Conservation (phyloP, 805 yeast species). For the Tetrapisispora taiwanensis region DNA sequence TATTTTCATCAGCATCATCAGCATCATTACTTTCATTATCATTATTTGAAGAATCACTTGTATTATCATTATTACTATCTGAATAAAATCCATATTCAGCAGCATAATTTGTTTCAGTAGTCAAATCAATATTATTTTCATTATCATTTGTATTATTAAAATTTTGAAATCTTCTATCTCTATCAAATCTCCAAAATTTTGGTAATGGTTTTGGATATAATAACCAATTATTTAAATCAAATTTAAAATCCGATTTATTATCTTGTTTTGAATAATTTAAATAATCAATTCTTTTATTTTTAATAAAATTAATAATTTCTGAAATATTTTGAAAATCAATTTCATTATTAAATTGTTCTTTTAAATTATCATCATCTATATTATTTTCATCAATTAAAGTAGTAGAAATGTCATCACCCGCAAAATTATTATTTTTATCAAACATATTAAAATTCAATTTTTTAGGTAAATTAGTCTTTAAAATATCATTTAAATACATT, state of each 20-base stretch:
- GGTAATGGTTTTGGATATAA: slow-evolving; percentile 70
- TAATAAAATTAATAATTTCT: slow-evolving; percentile 24
- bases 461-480: too few relatives aligned
- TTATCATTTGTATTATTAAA: slow-evolving; percentile 5
- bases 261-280: slow-evolving; percentile 55
- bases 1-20: not conserved
- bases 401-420: not conserved
- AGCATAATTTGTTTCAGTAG: slow-evolving; percentile 10
- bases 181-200: slow-evolving; percentile 34
- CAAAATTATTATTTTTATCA: not conserved
- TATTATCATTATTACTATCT: slow-evolving; percentile 6
- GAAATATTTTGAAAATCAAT: slow-evolving; percentile 22
- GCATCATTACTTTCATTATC: not conserved
- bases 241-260: slow-evolving; percentile 63
- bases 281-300: slow-evolving; percentile 47
- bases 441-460: slow-evolving; percentile 1
- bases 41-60: not conserved
- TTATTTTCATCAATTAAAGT: not conserved
- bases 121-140: slow-evolving; percentile 13
- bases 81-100: slow-evolving; percentile 8
- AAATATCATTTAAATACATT: slow-evolving; percentile 12
- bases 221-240: slow-evolving; percentile 50
- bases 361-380: not conserved
- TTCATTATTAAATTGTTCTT: slow-evolving; percentile 1
- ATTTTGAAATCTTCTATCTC: slow-evolving; percentile 18